phyloP scores from a whole-genome alignment of 352 stramenopile species.

The Pythium periplocum region DNA sequence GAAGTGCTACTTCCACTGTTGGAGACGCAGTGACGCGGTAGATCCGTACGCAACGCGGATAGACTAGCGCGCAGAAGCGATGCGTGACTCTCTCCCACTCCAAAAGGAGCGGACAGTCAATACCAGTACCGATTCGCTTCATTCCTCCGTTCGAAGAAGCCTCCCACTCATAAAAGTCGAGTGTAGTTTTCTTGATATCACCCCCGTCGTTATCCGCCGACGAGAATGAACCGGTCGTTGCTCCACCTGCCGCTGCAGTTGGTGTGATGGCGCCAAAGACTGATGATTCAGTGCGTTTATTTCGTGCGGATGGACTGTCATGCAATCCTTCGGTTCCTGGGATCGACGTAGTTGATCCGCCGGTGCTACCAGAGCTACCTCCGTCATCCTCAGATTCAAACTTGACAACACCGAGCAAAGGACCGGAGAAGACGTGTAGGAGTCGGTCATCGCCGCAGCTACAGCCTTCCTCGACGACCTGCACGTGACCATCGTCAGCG shows the following conservation, averaged over 20 bases:
- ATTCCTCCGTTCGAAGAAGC: constrained; percentile 9
- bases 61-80: constrained; percentile 57
- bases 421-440: constrained; percentile 66
- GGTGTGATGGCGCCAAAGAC: constrained; percentile 18
- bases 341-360: constrained; percentile 18
- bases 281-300: constrained; percentile 46
- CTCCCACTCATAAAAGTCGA: constrained; percentile 78
- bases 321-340: constrained; percentile 18
- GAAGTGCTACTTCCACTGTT: constrained; percentile 24
- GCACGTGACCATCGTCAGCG: constrained; percentile 28
- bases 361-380: constrained; percentile 3
- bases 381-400: constrained; percentile 30
- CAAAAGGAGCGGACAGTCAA: constrained; percentile 54
- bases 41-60: constrained; percentile 37
- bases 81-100: constrained; percentile 52
- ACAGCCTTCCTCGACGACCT: constrained; percentile 50
- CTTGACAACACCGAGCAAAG: constrained; percentile 57
- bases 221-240: constrained; percentile 8
- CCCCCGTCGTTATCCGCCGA: constrained; percentile 16
- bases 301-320: constrained; percentile 33
- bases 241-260: no score
- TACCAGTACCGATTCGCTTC: constrained; percentile 19
- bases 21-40: constrained; percentile 28
- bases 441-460: constrained; percentile 45
- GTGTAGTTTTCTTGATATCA: constrained; percentile 46